Conservation (phyloP, 1,139 yeast species). For the Magnusiomyces magnusii region DNA sequence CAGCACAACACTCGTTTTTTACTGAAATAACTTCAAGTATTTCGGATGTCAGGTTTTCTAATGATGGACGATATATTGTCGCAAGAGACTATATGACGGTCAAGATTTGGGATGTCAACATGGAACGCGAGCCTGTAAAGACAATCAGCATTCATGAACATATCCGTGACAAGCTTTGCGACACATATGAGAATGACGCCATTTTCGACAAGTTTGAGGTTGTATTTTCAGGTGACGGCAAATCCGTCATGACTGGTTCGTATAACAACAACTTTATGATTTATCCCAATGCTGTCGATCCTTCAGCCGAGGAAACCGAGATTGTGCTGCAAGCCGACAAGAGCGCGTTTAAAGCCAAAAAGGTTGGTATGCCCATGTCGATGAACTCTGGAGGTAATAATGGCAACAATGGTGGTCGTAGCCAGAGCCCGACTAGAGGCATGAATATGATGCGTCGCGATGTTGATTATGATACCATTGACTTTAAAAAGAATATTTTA, state of each 20-base stretch:
- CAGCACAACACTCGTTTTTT: conserved; percentile 88
- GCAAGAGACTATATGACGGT: conserved; percentile 97
- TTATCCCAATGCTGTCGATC: conserved; percentile 66
- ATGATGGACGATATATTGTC: conserved; percentile 90
- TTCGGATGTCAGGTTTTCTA: conserved; percentile 86
- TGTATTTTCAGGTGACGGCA: conserved; percentile 88
- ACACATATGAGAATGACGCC: conserved; percentile 97
- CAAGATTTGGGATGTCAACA: conserved; percentile 96
- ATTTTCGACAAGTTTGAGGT: conserved; percentile 98
- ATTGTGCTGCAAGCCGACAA: conserved; percentile 95
- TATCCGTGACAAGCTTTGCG: conserved; percentile 86
- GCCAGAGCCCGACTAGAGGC: conserved; percentile 20
- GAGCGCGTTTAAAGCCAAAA: conserved; percentile 85
- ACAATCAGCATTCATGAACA: conserved; percentile 96
- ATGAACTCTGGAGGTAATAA: conserved; percentile 23
- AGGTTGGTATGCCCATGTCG: conserved; percentile 38
- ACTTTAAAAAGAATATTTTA: conserved; percentile 88
- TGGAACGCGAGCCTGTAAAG: conserved; percentile 92
- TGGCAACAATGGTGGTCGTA: conserved; percentile 20
- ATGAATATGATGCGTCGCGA: conserved; percentile 34
- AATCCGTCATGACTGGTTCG: conserved; percentile 93
- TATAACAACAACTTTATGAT: conserved; percentile 97
- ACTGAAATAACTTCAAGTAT: conserved; percentile 96
- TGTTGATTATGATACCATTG: conserved; percentile 75
- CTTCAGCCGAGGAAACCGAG: conserved; percentile 54